Evolutionary conservation across 495 filamentous ascomycete species (phyloP).

Genomic region (Cryomyces antarcticus): DNA sequence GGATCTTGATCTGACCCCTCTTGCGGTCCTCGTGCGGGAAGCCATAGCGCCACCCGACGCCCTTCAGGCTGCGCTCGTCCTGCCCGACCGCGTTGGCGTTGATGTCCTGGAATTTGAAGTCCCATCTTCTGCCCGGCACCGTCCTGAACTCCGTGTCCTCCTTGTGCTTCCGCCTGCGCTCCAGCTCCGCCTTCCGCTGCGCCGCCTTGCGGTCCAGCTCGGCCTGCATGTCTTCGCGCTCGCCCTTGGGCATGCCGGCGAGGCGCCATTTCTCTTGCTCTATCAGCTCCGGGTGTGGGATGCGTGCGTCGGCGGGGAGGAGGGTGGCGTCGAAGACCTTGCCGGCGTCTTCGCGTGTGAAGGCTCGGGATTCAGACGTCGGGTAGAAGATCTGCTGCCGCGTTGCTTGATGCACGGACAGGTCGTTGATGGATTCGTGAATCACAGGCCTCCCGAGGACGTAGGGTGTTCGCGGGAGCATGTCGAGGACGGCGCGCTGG

Average conservation of each 20-base stretch:
- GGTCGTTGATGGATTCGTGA: constrained; percentile 83
- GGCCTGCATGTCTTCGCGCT: constrained; percentile 19
- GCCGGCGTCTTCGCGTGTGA: constrained; percentile 77
- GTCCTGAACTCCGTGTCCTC: constrained; percentile 20
- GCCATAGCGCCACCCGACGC: constrained; percentile 44
- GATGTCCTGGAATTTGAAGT: constrained; percentile 60
- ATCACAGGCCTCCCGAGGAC: constrained; percentile 7
- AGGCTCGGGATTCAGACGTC: constrained; percentile 69
- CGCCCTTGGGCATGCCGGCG: constrained; percentile 23
- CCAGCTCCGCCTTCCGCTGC: constrained; percentile 18
- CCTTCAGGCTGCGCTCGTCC: constrained; percentile 21
- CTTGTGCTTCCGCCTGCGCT: constrained; percentile 22
- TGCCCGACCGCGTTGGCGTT: constrained; percentile 36
- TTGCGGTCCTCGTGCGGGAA: constrained; percentile 49
- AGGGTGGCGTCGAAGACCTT: constrained; percentile 57
- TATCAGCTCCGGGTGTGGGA: constrained; percentile 76
- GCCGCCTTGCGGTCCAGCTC: constrained; percentile 7
- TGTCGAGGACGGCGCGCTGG: constrained; percentile 48
- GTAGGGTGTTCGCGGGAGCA: constrained; percentile 45
- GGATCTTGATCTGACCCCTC: constrained; percentile 55
- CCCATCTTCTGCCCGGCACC: constrained; percentile 41
- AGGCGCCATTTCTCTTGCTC: constrained; percentile 32
- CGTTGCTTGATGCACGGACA: constrained; percentile 63
- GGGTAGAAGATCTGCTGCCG: constrained; percentile 76
- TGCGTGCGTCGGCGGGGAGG: constrained; percentile 64